Evolutionary conservation across 106 monocot species (phyloP), one percentile per base, ranked within the genome.

Genomic region (Dendrobium huoshanense): DNA sequence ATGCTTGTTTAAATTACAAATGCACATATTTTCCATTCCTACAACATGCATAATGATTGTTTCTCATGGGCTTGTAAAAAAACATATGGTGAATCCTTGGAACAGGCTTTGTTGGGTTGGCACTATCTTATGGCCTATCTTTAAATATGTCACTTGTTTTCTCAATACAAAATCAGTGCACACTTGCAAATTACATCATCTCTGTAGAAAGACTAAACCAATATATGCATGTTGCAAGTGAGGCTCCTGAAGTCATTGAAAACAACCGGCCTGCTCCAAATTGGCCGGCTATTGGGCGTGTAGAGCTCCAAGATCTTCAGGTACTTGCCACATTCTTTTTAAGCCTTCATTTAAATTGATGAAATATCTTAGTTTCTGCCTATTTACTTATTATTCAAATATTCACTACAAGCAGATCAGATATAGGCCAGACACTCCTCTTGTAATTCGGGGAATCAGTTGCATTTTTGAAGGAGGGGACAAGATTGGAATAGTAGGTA

Each of bases 151-250:
- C 95, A 1, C 84, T 95, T 55, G 93, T 93, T 40, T 82, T 85
- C 75, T 92, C 91, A 24, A 93, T 95, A 45, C 91, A 90, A 85
- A 95, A 99, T 67, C 95, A 95, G 82, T 99, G 98, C 79, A 90
- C 80, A 5, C 79, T 93, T 79, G 87, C 95, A 49, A 99, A 95
- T 77, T 77, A 87, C 75, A 99, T 99, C 51, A 91, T 99, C 29
- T 99, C 98, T 33, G 95, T 99, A 2, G 98, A 99, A 80, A 91
- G 98, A 77, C 70, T 99, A 59, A 88, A 95, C 45, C 98, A 99
- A 73, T 95, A 95, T 81, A 90, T 91, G 91, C 79, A 93, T 55
- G 79, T 99, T 43, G 4, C 81, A 47, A 93, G 98, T 83, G 98
- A 99, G 78, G 95, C 98, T 58, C 88, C 91, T 41, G 93, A 90